Evolutionary conservation across 371 early-diverging fungal species (phyloP), one percentile per base, ranked within the genome.

Genomic region (Synchytrium microbalum): DNA sequence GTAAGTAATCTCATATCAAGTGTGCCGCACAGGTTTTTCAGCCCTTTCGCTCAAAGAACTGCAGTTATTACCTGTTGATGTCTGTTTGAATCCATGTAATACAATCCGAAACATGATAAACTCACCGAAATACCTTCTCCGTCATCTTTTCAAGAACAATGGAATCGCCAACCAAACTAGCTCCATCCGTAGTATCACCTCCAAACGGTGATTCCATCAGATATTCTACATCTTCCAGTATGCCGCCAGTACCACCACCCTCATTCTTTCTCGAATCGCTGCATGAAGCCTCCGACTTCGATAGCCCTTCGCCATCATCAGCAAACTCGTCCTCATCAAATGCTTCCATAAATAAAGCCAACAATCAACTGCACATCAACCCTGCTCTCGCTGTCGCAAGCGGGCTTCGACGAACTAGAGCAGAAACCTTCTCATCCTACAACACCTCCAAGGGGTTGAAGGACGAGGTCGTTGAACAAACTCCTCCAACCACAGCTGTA

Each of bases 401-500:
- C 46, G 46, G 46, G 46, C 46, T 38, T 10, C 71, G 88, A 52
- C 80, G 91, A 26, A 79, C 88, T 51, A 79, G 91, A 62, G 89
- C 91, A 16, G 91, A 88, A 32, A 91, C 91, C 8, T 82, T 91
- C 73, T 87, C 88, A 2, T 87, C 89, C 3, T 78, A 82, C 67
- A 38, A 38, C 19, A 73, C 83, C 53, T 70, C 82, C 54, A 76
- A 70, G 64, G 77, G 64, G 67, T 72, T 68, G 32, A 57, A 72
- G 58, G 72, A 72, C 32, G 73, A 75, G n/a, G n/a, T n/a, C n/a
- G 64, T 69, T 60, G 69, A 72, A 30, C 24, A 61, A 30, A 64
- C 69, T 59, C 64, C 72, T n/a, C 68, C 62, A 26, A 57, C 61
- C 61, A 69, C 69, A 30, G 66, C 63, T 52, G 33, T 66, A 3